Evolutionary conservation across 73 alveolate species (phyloP).

Genomic region (Stentor roeselii): DNA sequence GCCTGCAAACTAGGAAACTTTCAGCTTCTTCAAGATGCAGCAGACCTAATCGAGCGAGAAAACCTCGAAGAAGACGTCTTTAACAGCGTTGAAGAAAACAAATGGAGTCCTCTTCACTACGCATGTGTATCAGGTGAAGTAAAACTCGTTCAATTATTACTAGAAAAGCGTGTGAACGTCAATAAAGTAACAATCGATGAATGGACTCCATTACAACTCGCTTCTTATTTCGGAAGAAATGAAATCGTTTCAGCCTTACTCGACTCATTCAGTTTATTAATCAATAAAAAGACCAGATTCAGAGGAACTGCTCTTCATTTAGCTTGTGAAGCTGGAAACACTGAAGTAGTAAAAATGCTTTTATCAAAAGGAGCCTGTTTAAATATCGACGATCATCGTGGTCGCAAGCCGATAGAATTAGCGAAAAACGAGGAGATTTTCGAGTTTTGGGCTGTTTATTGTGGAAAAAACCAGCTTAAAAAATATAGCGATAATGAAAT

Average conservation of each 20-base stretch:
- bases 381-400: constrained; percentile 40
- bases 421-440: constrained; percentile 54
- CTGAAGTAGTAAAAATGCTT: constrained; percentile 52
- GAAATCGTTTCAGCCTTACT: constrained; percentile 55
- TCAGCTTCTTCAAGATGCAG: not conserved
- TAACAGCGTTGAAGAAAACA: not conserved
- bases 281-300: constrained; percentile 47
- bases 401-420: constrained; percentile 51
- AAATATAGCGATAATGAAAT: not conserved
- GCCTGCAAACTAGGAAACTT: not conserved
- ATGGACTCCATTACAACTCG: constrained; percentile 61
- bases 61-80: constrained; percentile 1
- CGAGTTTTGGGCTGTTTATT: constrained; percentile 43
- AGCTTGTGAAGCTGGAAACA: constrained; percentile 61
- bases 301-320: constrained; percentile 68
- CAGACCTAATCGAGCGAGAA: not conserved
- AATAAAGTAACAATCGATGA: constrained; percentile 59
- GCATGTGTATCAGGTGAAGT: not conserved
- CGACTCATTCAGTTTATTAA: constrained; percentile 39
- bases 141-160: not conserved
- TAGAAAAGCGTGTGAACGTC: constrained; percentile 36
- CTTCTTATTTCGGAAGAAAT: constrained; percentile 43
- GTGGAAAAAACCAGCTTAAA: constrained; percentile 29
- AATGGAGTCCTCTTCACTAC: constrained; percentile 25
- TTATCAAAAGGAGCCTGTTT: constrained; percentile 50